phyloP scores from a whole-genome alignment of 192 early-diverging fungal species.

The Funneliformis mosseae region DNA sequence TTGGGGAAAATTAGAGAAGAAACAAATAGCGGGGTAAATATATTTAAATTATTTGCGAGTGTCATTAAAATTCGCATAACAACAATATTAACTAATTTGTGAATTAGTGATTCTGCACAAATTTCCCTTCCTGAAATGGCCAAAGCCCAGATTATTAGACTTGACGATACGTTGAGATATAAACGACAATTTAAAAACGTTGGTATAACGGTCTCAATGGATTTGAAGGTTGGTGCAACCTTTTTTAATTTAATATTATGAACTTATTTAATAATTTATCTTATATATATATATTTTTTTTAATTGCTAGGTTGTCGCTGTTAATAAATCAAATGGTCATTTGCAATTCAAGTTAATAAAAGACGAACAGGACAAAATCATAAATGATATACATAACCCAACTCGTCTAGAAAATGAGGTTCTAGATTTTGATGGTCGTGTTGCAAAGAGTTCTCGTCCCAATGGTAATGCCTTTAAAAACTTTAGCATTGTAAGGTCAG shows the following conservation, averaged over 20 bases:
- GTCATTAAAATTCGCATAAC: background rate
- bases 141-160: background rate
- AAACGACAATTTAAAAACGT: slow-evolving; percentile 4
- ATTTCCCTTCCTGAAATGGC: slow-evolving; percentile 3
- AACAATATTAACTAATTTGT: background rate
- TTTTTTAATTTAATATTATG: background rate
- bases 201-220: background rate
- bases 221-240: background rate
- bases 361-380: background rate
- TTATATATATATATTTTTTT: background rate
- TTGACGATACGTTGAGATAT: slow-evolving; percentile 4
- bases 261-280: background rate
- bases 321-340: slow-evolving; percentile 8
- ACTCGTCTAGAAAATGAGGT: slow-evolving; percentile 49
- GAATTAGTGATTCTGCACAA: slow-evolving; percentile 16
- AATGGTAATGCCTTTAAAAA: slow-evolving; percentile 50
- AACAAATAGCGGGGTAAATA: slow-evolving; percentile 16
- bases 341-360: background rate
- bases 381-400: slow-evolving; percentile 38
- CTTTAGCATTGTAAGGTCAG: background rate
- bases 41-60: background rate
- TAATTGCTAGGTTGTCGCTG: background rate
- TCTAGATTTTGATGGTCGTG: slow-evolving; percentile 43
- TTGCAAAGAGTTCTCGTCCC: slow-evolving; percentile 47
- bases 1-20: background rate